A percentile compares a stretch with the other conserved stretches of the same genome.
These are phyloP conservation scores for Melampsora americana DNA, from an alignment of 1,284 basidiomycete species.

Conservation along the genomic window DNA sequence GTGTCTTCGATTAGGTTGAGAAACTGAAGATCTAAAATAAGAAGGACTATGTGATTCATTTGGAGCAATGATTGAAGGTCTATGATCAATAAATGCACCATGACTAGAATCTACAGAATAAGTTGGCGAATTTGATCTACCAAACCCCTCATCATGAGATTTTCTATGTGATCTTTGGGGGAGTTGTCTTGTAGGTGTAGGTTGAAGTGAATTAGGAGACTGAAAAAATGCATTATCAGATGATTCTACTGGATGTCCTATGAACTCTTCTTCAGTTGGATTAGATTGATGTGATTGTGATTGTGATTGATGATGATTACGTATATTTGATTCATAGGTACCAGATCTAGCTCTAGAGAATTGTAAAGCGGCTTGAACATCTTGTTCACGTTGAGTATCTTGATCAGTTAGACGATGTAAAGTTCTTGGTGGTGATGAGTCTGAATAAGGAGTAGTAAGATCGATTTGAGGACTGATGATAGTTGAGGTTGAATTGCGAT, in stretches of 20 bases:
- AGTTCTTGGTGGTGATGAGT: neutral
- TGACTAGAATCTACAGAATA: conserved; percentile 6
- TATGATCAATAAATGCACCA: conserved; percentile 41
- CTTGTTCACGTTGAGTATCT: conserved; percentile 77
- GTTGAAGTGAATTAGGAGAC: neutral
- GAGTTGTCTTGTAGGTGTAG: neutral
- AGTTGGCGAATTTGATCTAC: neutral
- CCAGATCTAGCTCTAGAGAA: conserved; percentile 58
- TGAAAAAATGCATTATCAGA: too few species aligned
- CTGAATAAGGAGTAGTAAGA: neutral
- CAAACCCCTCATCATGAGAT: too few species aligned
- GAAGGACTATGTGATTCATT: neutral
- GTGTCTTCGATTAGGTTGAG: neutral
- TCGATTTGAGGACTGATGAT: neutral
- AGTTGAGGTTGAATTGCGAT: neutral
- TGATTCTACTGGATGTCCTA: too few species aligned
- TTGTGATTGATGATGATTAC: neutral
- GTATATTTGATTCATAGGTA: conserved; percentile 4
- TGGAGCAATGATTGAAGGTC: neutral
- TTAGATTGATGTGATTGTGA: neutral
- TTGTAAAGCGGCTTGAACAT: conserved; percentile 78
- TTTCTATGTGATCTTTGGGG: neutral
- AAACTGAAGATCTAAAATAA: neutral
- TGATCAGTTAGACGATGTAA: conserved; percentile 54
- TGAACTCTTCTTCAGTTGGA: neutral